Base-by-base conservation (phyloP, 73 alveolate genomes). In the Symbiodinium pilosum region DNA sequence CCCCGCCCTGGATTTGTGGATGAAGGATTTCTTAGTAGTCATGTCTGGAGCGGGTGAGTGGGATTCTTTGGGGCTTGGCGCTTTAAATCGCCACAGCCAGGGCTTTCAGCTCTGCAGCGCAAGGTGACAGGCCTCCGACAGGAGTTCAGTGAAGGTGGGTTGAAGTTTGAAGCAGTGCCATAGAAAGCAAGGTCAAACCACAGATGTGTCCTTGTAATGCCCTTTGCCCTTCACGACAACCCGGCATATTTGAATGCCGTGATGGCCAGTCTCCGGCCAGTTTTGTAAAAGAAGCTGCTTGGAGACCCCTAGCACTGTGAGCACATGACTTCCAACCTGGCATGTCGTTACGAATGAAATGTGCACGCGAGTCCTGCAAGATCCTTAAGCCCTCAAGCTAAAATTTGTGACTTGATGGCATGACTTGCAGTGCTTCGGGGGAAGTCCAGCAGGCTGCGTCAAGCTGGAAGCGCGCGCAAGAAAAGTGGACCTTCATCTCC, bases 1-100 rank as follows among this genome's bases (percentile, higher is more conserved):
- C 39, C 38, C 81, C 81, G 81, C 38, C 34, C 81, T 3, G 81
- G 38, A 9, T 30, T 18, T 16, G 16, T 56, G 11, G 16, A 36
- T 64, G 77, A 30, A 59, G 77, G 1, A 32, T 1, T 18, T 64
- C 39, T 36, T 2, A 24, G 16, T 6, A 56, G 32, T 56, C 34
- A 20, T 56, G 32, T 16, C 73, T n/a, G n/a, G 81, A 38, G 81
- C 81, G 81, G 38, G 3, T 64, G 81, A 28, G 24, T 64, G 81
- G 81, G 81, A 64, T 64, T 38, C 59, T 6, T 47, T 64, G 81
- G 81, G 38, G 81, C 38, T 28, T 7, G 81, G 81, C 81, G 81
- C 81, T 64, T 64, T 64, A 64, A 64, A 64, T n/a, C 81, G 81
- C 81, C 81, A 64, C 24, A 38, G 39, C 81, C 41, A 64, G 81